A percentile compares a stretch with the other conserved stretches of the same genome.
phyloP scores from a whole-genome alignment of 2,329 filamentous ascomycete species.

The Sclerotinia nivalis region DNA sequence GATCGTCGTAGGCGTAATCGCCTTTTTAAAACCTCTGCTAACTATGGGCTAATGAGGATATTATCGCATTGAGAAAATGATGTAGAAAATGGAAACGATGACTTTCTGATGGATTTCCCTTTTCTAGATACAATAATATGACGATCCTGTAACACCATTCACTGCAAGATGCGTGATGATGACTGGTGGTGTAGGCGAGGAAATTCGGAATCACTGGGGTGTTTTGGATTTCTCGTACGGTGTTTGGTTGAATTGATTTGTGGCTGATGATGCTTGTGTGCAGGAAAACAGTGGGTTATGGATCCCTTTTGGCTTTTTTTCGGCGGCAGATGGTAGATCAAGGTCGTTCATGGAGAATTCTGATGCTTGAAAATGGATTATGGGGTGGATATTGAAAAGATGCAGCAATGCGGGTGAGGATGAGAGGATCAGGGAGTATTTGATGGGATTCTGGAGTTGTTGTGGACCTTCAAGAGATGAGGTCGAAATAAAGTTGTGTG shows the following conservation, averaged over 20 bases:
- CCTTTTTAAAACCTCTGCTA: conserved; percentile 38
- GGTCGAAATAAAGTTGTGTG: background rate
- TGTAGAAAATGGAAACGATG: conserved; percentile 10
- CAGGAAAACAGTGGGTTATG: conserved; percentile 12
- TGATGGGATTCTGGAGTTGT: background rate
- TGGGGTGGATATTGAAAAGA: background rate
- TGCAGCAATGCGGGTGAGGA: background rate
- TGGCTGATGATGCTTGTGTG: conserved; percentile 14
- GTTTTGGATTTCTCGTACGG: background rate
- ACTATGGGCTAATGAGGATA: conserved; percentile 40
- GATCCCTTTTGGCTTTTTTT: background rate
- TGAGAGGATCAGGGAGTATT: background rate
- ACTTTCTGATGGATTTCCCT: background rate
- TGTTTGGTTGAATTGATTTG: conserved; percentile 1
- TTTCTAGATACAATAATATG: background rate
- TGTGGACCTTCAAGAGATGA: background rate
- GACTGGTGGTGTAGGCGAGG: conserved; percentile 27
- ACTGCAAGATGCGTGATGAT: conserved; percentile 7
- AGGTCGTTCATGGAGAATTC: background rate
- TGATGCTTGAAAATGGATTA: conserved; percentile 2
- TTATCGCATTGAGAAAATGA: conserved; percentile 36
- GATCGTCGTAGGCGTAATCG: conserved; percentile 27
- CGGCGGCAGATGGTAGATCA: background rate
- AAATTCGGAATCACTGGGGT: conserved; percentile 23
- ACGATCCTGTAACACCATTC: background rate